Evolutionary conservation across 352 stramenopile genomes (phyloP), one percentile per base, ranked within the genome.

Genomic region (Chrysophaeum taylorii): DNA sequence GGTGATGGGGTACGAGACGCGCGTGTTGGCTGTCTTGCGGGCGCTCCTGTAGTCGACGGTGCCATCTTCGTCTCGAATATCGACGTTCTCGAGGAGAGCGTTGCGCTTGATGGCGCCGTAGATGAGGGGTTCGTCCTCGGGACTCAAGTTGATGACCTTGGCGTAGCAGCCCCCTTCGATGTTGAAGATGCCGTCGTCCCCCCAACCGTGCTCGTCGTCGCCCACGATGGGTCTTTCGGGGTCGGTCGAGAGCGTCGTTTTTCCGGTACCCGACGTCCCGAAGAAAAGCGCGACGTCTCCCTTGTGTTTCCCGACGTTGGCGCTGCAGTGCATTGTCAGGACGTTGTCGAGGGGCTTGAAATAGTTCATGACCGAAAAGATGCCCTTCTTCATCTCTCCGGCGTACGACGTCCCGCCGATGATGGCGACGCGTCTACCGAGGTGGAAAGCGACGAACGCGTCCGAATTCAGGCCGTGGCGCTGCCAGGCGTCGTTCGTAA

Each of bases 301-400:
- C 54, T 91, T 83, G 81, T 95, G 95, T n/a, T n/a, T n/a, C 68
- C 92, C 92, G 77, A 96, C 95, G 86, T 98, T 98, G 57, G 93
- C 93, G 57, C 89, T 96, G 78, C 92, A 98, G 85, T 98, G 94
- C 94, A 98, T 98, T 66, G 93, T 82, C 81, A 98, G 93, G 77
- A 96, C 91, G 70, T 89, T 89, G 54, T 94, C 79, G 54, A 97
- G 84, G 36, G 93, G 93, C 37, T 98, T 81, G 87, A 86, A 96
- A 83, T 97, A 98, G 82, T 98, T 98, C 92, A 98, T 98, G 79
- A 98, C 87, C 67, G 84, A 92, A 74, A 98, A 98, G 74, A 98
- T 97, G 35, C 92, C 93, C 82, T 98, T 98, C 83, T 98, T 98
- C 84, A 97, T 98, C 81, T 98, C 93, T 48, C 93, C 94, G 62